These are phyloP conservation scores for Metschnikowia gelsemii DNA, from an alignment of 805 yeast genomes.

Conservation along the genomic window DNA sequence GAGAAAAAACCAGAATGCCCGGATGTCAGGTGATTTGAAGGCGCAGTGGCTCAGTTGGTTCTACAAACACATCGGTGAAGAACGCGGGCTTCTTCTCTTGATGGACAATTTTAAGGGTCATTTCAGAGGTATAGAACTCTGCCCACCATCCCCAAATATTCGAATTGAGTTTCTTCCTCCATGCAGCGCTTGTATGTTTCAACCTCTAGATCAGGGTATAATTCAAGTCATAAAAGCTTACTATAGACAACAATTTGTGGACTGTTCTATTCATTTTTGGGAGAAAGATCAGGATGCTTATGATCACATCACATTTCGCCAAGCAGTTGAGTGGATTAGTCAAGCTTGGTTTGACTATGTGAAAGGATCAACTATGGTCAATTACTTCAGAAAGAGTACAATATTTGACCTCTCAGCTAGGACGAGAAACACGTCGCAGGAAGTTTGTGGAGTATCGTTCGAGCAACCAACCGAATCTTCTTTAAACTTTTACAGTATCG, in stretches of 20 bases:
- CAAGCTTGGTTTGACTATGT: background rate
- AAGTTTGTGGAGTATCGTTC: too few relatives aligned
- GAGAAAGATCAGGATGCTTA: background rate
- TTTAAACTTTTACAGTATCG: too few relatives aligned
- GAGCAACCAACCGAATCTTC: too few relatives aligned
- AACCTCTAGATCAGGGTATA: slow-evolving; percentile 4
- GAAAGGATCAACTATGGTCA: background rate
- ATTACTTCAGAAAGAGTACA: slow-evolving; percentile 1
- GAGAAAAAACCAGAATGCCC: background rate
- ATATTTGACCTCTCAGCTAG: too few relatives aligned
- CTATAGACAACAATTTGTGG: background rate
- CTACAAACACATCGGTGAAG: background rate
- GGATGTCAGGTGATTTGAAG: slow-evolving; percentile 4
- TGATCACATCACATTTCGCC: background rate
- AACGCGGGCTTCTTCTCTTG: slow-evolving; percentile 1
- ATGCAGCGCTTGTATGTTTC: background rate
- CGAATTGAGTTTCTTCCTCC: slow-evolving; percentile 2
- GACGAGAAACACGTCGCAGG: too few relatives aligned
- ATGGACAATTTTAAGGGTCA: slow-evolving; percentile 3
- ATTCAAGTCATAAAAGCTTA: background rate
- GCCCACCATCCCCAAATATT: background rate
- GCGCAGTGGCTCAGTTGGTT: background rate
- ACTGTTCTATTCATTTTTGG: background rate
- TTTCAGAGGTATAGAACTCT: background rate
- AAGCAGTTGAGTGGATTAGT: slow-evolving; percentile 1